Percentiles rank a stretch among this genome's conserved stretches.
Conservation (phyloP, 1,139 yeast genomes). For the Candida frijolesensis region DNA sequence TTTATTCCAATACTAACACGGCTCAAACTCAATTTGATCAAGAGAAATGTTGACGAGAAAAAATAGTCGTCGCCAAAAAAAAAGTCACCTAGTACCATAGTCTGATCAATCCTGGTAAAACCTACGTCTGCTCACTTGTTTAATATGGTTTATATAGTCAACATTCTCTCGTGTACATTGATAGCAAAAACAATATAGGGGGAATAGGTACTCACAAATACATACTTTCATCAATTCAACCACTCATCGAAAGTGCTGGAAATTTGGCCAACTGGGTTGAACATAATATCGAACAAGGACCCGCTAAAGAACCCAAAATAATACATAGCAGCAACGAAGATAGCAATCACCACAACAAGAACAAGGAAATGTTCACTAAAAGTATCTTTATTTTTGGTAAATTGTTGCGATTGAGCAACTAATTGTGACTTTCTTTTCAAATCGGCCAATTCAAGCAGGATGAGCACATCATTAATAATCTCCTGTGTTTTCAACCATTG, state of each 20-base stretch:
- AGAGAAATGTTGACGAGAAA: no score
- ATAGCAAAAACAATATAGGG: neutral
- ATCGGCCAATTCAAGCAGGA: neutral
- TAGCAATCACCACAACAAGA: neutral
- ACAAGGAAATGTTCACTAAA: slow-evolving; percentile 1
- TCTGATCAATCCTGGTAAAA: no score
- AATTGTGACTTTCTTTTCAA: slow-evolving; percentile 4
- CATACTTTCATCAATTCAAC: neutral
- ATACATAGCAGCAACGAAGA: neutral
- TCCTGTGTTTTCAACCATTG: neutral
- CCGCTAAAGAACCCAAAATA: neutral
- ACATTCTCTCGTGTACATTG: no score
- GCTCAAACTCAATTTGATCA: no score
- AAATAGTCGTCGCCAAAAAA: no score
- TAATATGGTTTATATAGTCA: no score
- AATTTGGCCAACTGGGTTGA: neutral
- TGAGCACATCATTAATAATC: neutral
- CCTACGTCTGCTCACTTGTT: no score
- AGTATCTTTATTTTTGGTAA: neutral
- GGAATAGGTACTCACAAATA: slow-evolving; percentile 6
- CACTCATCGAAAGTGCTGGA: neutral
- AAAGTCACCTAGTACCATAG: no score
- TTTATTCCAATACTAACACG: no score
- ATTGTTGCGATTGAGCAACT: neutral
- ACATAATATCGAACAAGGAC: neutral